Conservation (phyloP, 306 rosid genomes). For the Citrullus colocynthis region DNA sequence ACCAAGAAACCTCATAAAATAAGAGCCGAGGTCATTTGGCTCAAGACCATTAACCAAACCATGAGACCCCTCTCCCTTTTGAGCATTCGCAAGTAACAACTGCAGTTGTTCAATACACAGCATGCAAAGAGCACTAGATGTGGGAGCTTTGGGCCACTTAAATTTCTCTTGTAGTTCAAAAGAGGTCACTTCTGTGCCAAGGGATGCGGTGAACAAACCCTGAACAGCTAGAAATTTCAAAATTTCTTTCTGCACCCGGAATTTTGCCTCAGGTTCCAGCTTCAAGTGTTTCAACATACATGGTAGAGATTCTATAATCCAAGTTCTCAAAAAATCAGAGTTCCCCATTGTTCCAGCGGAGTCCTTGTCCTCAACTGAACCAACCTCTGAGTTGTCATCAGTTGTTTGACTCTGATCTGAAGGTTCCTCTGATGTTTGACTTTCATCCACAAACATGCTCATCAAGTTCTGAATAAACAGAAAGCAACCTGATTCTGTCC, state of each 20-base stretch:
- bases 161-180: conserved; percentile 81
- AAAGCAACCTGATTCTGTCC: conserved; percentile 72
- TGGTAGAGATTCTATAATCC: conserved; percentile 89
- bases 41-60: conserved; percentile 34
- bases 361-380: conserved; percentile 76
- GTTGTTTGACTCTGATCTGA: conserved; percentile 98
- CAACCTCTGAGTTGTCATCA: conserved; percentile 90
- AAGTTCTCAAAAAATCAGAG: conserved; percentile 68
- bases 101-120: conserved; percentile 91
- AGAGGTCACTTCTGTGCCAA: conserved; percentile 88
- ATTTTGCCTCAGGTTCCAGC: conserved; percentile 55
- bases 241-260: conserved; percentile 58
- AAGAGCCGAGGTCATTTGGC: conserved; percentile 68
- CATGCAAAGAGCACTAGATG: conserved; percentile 71
- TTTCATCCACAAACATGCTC: conserved; percentile 78
- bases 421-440: conserved; percentile 71
- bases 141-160: conserved; percentile 86
- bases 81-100: conserved; percentile 60
- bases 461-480: conserved; percentile 69
- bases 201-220: conserved; percentile 85
- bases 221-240: conserved; percentile 89
- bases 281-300: conserved; percentile 55
- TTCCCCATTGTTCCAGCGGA: conserved; percentile 39
- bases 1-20: conserved; percentile 77
- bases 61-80: conserved; percentile 56